Evolutionary conservation across 768 basidiomycete species (phyloP).

Genomic region (Xanthoconium stramineum): DNA sequence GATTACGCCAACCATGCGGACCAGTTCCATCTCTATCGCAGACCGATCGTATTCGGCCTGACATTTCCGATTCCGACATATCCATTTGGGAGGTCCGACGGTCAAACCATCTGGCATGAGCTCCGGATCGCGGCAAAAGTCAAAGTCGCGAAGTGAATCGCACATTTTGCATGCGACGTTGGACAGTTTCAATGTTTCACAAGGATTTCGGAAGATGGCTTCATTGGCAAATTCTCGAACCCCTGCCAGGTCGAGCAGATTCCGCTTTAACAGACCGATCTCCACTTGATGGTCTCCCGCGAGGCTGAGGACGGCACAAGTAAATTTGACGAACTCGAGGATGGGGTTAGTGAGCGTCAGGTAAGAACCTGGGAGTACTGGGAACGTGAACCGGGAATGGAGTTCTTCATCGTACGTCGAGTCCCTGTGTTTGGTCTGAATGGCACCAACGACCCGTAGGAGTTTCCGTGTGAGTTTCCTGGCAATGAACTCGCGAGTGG

Average conservation of each 20-base stretch:
- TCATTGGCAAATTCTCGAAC: slow-evolving; percentile 85
- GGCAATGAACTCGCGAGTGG: slow-evolving; percentile 71
- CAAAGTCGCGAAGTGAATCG: slow-evolving; percentile 84
- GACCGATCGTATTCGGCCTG: slow-evolving; percentile 74
- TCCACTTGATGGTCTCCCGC: slow-evolving; percentile 83
- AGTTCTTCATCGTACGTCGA: slow-evolving; percentile 53
- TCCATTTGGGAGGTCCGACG: slow-evolving; percentile 56
- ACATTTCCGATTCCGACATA: slow-evolving; percentile 67
- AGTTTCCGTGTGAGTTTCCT: slow-evolving; percentile 79
- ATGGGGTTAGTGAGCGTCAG: slow-evolving; percentile 74
- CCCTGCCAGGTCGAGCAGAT: slow-evolving; percentile 81
- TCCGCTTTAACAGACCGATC: slow-evolving; percentile 84
- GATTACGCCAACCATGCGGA: slow-evolving; percentile 68
- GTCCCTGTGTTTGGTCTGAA: slow-evolving; percentile 59
- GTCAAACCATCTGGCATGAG: slow-evolving; percentile 59
- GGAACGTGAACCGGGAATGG: slow-evolving; percentile 69
- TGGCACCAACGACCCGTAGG: slow-evolving; percentile 62
- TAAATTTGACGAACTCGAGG: slow-evolving; percentile 86
- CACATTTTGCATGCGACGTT: slow-evolving; percentile 89
- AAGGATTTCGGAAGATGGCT: slow-evolving; percentile 88
- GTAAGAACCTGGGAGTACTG: slow-evolving; percentile 82
- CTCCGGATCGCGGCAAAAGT: slow-evolving; percentile 91
- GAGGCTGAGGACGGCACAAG: slow-evolving; percentile 77
- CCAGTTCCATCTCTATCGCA: slow-evolving; percentile 82
- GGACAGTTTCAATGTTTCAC: slow-evolving; percentile 78